Base-by-base conservation (phyloP, 129 eudicot genomes). In the Artemisia argyi region DNA sequence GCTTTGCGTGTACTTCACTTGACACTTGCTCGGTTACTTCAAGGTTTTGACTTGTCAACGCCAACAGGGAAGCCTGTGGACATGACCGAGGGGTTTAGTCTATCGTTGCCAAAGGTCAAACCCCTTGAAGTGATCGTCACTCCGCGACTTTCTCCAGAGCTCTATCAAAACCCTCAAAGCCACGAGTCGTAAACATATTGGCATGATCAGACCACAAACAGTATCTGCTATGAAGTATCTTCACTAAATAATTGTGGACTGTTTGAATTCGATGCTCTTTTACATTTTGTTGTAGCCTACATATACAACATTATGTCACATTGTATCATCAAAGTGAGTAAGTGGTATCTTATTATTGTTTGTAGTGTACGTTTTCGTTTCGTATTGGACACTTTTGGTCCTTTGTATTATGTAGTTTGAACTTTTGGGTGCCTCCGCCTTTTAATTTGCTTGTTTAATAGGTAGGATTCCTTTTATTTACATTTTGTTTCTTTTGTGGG, bases 1-100 rank as follows among this genome's bases (percentile, higher is more conserved):
- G 78, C 68, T 35, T 49, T 59, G 46, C 72, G 66, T 58, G 60
- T 70, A 7, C 46, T 65, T 24, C 75, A 78, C 15, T 66, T 78
- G 74, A 53, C 69, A 61, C 71, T 83, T 46, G 83, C 81, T 26
- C 49, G 81, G 12, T 59, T 83, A 47, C 66, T 83, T 65, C 83
- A 78, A 50, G 76, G 83, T 75, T 73, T 63, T 63, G 71, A 73
- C 24, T 63, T 73, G 78, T 73, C 71, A 35, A 73, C 54, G 16
- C 78, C 71, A 18, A 63, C 51, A 42, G 71, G 78, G 42, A 32
- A 62, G 5, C 53, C 51, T 30, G 78, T 73, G 78, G 78, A 73
- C 17, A 63, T 73, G 64, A 62, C 16, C 0, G 78, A 63, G 17
- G 78, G 61, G 14, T 74, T 52, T 11, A 80, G 86, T 30, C 50